A percentile compares a stretch with the other conserved stretches of the same genome.
Evolutionary conservation across 768 basidiomycete species (phyloP).

Genomic region (Kwoniella newhampshirensis): DNA sequence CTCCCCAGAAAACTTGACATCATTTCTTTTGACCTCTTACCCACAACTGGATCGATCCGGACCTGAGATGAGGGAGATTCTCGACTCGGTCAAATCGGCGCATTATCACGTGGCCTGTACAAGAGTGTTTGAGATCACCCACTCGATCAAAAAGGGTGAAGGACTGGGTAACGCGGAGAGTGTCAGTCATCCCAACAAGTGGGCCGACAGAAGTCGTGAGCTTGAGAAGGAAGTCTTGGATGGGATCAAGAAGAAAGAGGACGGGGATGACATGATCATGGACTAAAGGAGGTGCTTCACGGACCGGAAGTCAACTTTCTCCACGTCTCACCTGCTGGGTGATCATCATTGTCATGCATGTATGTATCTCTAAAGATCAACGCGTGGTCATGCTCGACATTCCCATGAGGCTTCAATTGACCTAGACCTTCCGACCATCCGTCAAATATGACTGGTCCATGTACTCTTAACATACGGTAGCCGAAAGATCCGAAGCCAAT

Average conservation of each 20-base stretch:
- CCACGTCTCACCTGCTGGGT: too few species aligned
- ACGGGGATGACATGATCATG: slow-evolving; percentile 23
- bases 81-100: slow-evolving; percentile 69
- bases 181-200: slow-evolving; percentile 90
- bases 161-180: slow-evolving; percentile 70
- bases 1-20: slow-evolving; percentile 74
- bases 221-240: slow-evolving; percentile 37
- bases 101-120: slow-evolving; percentile 98
- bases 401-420: too few species aligned
- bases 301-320: too few species aligned
- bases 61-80: slow-evolving; percentile 76
- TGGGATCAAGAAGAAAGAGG: slow-evolving; percentile 32
- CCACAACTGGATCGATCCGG: slow-evolving; percentile 60
- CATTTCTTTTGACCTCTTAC: slow-evolving; percentile 60
- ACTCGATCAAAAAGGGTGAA: slow-evolving; percentile 83
- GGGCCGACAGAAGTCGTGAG: slow-evolving; percentile 53
- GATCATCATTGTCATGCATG: too few species aligned
- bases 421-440: too few species aligned
- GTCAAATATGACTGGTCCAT: too few species aligned
- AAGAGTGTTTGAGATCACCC: slow-evolving; percentile 92
- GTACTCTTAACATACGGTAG: too few species aligned
- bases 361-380: too few species aligned
- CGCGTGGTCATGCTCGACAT: too few species aligned
- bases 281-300: too few species aligned
- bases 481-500: too few species aligned